phyloP scores from a whole-genome alignment of 306 rosid species.

The Dalbergia cochinchinensis region DNA sequence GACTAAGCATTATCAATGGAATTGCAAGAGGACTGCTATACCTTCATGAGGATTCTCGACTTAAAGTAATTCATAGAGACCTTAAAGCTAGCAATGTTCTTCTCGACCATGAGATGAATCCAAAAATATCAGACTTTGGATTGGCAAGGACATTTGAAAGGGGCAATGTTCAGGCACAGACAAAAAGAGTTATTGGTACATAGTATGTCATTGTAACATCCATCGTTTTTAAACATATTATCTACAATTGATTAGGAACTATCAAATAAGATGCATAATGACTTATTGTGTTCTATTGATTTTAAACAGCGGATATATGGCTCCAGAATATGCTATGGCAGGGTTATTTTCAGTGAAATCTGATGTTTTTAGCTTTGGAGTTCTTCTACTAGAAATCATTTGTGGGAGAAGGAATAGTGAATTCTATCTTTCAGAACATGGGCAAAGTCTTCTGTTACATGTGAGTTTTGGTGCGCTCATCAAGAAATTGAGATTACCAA shows the following conservation, averaged over 20 bases:
- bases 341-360: conserved; percentile 51
- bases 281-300: not conserved
- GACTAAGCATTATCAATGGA: conserved; percentile 51
- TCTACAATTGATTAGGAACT: not conserved
- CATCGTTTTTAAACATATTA: not conserved
- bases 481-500: not conserved
- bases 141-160: conserved; percentile 54
- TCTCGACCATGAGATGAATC: conserved; percentile 53
- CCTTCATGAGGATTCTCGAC: conserved; percentile 61
- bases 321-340: conserved; percentile 58
- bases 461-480: conserved; percentile 24
- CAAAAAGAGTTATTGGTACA: conserved; percentile 61
- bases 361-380: conserved; percentile 56
- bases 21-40: conserved; percentile 58
- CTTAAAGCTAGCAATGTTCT: conserved; percentile 59
- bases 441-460: conserved; percentile 37
- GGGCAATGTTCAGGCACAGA: conserved; percentile 45
- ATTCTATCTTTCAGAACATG: conserved; percentile 39
- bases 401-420: conserved; percentile 39
- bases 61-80: conserved; percentile 59
- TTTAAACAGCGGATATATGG: conserved; percentile 55
- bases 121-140: conserved; percentile 66
- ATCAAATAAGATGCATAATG: not conserved
- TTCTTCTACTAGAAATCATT: conserved; percentile 49
- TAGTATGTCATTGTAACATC: conserved; percentile 15